Conservation (phyloP, 2,329 filamentous ascomycete genomes). For the Venturiaceae sp. region DNA sequence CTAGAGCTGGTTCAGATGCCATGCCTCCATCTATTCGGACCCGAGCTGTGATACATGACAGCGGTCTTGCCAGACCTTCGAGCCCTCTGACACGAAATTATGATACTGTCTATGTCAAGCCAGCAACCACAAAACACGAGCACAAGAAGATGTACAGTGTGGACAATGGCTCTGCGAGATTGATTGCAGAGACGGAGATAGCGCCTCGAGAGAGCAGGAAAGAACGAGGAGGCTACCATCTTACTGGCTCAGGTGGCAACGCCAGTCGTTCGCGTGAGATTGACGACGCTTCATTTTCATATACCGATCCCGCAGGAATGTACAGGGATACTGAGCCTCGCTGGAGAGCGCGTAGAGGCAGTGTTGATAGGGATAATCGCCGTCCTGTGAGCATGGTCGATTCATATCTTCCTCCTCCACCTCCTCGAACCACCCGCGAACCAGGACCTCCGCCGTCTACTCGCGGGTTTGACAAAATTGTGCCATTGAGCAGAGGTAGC, state of each 20-base stretch:
- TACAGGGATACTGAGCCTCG: conserved; percentile 40
- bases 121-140: conserved; percentile 13
- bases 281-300: conserved; percentile 35
- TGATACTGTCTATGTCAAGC: conserved; percentile 27
- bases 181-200: conserved; percentile 26
- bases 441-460: conserved; percentile 55
- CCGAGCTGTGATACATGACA: conserved; percentile 21
- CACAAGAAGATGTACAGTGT: conserved; percentile 31
- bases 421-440: conserved; percentile 20
- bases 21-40: conserved; percentile 19
- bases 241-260: background rate
- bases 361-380: conserved; percentile 31
- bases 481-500: conserved; percentile 33
- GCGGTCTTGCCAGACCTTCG: conserved; percentile 20
- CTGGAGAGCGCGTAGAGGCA: conserved; percentile 35
- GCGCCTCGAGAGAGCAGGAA: conserved; percentile 20
- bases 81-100: conserved; percentile 30
- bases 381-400: conserved; percentile 37
- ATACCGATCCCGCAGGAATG: conserved; percentile 41
- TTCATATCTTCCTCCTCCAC: conserved; percentile 14
- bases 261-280: conserved; percentile 16
- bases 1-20: conserved; percentile 16
- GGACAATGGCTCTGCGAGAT: conserved; percentile 29
- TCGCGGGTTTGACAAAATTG: conserved; percentile 61
- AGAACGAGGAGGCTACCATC: conserved; percentile 2